phyloP scores from a whole-genome alignment of 345 rosid species.

The Carallia pectinifolia region DNA sequence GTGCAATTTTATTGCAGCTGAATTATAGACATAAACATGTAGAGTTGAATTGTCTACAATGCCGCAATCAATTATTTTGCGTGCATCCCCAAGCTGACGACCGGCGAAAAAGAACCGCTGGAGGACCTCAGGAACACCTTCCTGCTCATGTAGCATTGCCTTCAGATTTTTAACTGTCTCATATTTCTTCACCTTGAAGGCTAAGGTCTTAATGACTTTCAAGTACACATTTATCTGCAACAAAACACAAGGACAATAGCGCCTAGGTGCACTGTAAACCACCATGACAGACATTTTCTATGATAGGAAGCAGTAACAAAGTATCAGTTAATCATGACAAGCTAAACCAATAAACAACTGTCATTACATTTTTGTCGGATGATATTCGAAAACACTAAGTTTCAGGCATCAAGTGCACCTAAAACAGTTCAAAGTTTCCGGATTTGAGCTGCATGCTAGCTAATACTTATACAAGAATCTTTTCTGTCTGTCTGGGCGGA shows the following conservation, averaged over 20 bases:
- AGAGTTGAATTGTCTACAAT: constrained; percentile 26
- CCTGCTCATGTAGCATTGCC: constrained; percentile 24
- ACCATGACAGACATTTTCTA: too few species aligned
- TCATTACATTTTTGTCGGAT: too few species aligned
- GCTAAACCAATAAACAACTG: too few species aligned
- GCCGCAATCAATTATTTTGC: constrained; percentile 28
- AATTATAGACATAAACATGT: constrained; percentile 14
- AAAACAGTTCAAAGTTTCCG: too few species aligned
- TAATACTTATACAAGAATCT: too few species aligned
- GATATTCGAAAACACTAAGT: too few species aligned
- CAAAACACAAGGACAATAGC: neutral
- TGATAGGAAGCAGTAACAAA: too few species aligned
- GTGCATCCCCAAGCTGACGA: constrained; percentile 18
- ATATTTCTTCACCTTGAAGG: constrained; percentile 14
- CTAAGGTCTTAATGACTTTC: constrained; percentile 31
- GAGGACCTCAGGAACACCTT: constrained; percentile 18
- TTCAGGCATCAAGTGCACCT: too few species aligned
- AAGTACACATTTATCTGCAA: constrained; percentile 32
- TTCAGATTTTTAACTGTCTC: constrained; percentile 30
- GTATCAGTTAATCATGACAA: too few species aligned
- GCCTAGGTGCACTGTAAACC: too few species aligned
- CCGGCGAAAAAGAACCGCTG: constrained; percentile 30
- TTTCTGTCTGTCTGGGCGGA: too few species aligned
- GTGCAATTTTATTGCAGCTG: constrained; percentile 3
- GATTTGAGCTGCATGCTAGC: too few species aligned